phyloP scores from a whole-genome alignment of 179 eudicot species.

The Dionaea muscipula region DNA sequence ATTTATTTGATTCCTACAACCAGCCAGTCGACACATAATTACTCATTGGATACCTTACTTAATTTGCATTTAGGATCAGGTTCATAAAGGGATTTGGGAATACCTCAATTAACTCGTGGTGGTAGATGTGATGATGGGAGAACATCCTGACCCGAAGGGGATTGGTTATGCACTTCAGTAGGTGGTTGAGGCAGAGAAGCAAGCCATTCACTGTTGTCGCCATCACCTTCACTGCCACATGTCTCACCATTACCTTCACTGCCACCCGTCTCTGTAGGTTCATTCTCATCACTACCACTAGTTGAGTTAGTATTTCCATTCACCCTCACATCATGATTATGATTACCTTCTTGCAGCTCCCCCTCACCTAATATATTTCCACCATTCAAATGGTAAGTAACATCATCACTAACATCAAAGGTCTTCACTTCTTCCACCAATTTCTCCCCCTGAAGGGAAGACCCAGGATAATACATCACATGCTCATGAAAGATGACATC shows the following conservation, averaged over 20 bases:
- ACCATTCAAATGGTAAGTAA: too few relatives aligned
- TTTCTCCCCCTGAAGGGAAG: slow-evolving; percentile 10
- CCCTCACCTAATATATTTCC: too few relatives aligned
- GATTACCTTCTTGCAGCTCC: not conserved
- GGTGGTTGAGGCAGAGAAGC: too few relatives aligned
- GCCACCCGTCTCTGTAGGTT: too few relatives aligned
- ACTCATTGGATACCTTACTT: not conserved
- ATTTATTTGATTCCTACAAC: not conserved
- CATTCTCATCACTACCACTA: too few relatives aligned
- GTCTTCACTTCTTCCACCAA: slow-evolving; percentile 2
- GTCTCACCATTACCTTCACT: too few relatives aligned
- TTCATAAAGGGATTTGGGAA: slow-evolving; percentile 1
- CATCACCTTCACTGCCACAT: too few relatives aligned
- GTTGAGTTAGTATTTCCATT: too few relatives aligned
- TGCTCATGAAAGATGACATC: slow-evolving; percentile 10
- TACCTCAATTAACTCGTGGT: not conserved
- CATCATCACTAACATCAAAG: too few relatives aligned
- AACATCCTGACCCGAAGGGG: not conserved
- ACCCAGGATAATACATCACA: slow-evolving; percentile 1
- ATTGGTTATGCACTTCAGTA: not conserved
- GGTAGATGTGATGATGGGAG: not conserved
- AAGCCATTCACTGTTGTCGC: too few relatives aligned
- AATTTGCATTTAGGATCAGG: not conserved
- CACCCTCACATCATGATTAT: too few relatives aligned
- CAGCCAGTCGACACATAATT: not conserved